Evolutionary conservation across 148 eudicot species (phyloP).

Genomic region (Camellia sinensis): DNA sequence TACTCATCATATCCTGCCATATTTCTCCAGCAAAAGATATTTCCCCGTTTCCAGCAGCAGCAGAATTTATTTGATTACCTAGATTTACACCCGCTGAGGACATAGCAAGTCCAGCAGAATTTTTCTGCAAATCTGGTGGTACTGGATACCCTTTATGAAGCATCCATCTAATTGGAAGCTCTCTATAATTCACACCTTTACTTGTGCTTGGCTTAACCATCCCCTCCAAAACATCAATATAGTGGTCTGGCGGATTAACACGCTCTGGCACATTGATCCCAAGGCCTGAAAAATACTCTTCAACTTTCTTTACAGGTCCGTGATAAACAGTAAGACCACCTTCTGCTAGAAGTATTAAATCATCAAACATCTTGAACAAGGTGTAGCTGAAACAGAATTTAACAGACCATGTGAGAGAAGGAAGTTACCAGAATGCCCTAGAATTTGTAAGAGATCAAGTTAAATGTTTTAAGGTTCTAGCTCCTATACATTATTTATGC

Average conservation of each 20-base stretch:
- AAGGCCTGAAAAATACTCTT: constrained; percentile 41
- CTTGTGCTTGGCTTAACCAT: constrained; percentile 29
- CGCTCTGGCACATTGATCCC: constrained; percentile 49
- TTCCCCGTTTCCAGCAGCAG: constrained; percentile 24
- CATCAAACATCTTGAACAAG: constrained; percentile 52
- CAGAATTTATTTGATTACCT: constrained; percentile 11
- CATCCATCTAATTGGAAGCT: constrained; percentile 51
- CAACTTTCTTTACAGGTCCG: constrained; percentile 41
- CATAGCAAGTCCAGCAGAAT: constrained; percentile 31
- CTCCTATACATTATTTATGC: not conserved
- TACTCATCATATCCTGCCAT: constrained; percentile 72
- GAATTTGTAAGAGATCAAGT: not conserved
- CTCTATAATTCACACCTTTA: constrained; percentile 20
- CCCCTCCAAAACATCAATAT: constrained; percentile 47
- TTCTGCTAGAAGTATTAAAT: constrained; percentile 42
- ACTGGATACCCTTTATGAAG: constrained; percentile 48
- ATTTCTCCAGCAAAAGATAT: constrained; percentile 79
- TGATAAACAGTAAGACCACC: constrained; percentile 50
- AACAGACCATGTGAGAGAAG: constrained; percentile 10
- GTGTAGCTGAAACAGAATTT: constrained; percentile 36
- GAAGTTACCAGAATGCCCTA: not conserved
- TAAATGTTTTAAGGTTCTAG: not conserved
- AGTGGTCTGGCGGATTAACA: constrained; percentile 51
- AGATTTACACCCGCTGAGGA: constrained; percentile 18
- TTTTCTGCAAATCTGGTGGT: constrained; percentile 35